Evolutionary conservation across 2,329 filamentous ascomycete genomes (phyloP).

Genomic region (Hirsutella rhossiliensis): DNA sequence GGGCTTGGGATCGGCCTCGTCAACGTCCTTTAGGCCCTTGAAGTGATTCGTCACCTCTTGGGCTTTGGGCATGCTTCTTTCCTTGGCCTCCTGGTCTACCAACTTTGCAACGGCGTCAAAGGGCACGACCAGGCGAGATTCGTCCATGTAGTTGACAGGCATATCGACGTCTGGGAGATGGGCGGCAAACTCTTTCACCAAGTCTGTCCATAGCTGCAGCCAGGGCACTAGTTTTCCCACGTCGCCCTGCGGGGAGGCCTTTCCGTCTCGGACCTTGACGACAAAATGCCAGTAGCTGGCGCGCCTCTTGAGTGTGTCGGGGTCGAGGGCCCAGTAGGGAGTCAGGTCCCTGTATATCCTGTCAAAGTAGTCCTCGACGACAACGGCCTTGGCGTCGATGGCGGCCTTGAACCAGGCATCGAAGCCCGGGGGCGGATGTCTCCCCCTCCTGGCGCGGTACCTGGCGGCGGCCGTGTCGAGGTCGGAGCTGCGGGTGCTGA

Average conservation of each 20-base stretch:
- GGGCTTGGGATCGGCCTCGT: slow-evolving; percentile 17
- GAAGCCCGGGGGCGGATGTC: slow-evolving; percentile 54
- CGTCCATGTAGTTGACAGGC: slow-evolving; percentile 52
- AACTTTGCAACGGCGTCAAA: slow-evolving; percentile 42
- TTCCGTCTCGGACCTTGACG: slow-evolving; percentile 34
- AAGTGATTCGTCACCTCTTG: slow-evolving; percentile 30
- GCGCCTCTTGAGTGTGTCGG: slow-evolving; percentile 22
- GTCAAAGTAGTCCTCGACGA: slow-evolving; percentile 53
- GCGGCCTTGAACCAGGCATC: slow-evolving; percentile 47
- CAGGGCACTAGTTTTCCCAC: slow-evolving; percentile 28
- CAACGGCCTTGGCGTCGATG: slow-evolving; percentile 34
- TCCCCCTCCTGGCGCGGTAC: slow-evolving; percentile 43
- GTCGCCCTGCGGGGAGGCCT: slow-evolving; percentile 24
- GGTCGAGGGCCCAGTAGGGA: slow-evolving; percentile 46
- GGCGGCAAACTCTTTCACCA: slow-evolving; percentile 38
- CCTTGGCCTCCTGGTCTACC: slow-evolving; percentile 32
- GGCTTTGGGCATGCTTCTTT: slow-evolving; percentile 28
- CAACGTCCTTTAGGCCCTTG: slow-evolving; percentile 25
- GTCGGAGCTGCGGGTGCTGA: slow-evolving; percentile 33
- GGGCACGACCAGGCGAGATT: slow-evolving; percentile 48
- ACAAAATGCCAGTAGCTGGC: slow-evolving; percentile 31
- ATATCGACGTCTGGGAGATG: slow-evolving; percentile 54
- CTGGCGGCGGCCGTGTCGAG: slow-evolving; percentile 39
- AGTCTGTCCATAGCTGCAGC: slow-evolving; percentile 34
- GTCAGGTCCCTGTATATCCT: slow-evolving; percentile 50